A percentile compares a stretch with the other conserved stretches of the same genome.
Evolutionary conservation across 805 yeast genomes (phyloP).

Genomic region (Cyberlindnera saturnus): DNA sequence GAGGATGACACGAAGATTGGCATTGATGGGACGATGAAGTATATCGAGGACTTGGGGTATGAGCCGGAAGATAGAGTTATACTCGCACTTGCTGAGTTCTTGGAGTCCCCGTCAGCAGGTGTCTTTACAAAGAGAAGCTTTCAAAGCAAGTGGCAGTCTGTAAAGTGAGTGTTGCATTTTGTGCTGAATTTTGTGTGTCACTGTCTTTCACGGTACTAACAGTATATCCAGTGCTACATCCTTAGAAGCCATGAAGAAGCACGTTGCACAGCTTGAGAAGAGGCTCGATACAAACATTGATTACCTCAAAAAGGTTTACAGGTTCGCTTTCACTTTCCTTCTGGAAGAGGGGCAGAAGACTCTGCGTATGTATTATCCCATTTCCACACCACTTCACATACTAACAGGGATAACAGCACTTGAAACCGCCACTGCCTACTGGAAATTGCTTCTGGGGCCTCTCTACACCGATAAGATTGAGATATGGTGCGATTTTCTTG

Average conservation of each 20-base stretch:
- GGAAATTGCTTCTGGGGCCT: slow-evolving; percentile 57
- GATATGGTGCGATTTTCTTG: slow-evolving; percentile 56
- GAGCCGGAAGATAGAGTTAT: slow-evolving; percentile 72
- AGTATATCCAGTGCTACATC: slow-evolving; percentile 12
- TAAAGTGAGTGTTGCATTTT: slow-evolving; percentile 2
- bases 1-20: slow-evolving; percentile 40
- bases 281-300: slow-evolving; percentile 30
- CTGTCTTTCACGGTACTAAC: not conserved
- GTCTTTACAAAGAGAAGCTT: slow-evolving; percentile 46
- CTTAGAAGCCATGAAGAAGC: slow-evolving; percentile 41
- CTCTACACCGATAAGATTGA: slow-evolving; percentile 30
- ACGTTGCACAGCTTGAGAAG: slow-evolving; percentile 27
- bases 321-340: slow-evolving; percentile 62
- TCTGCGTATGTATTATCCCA: slow-evolving; percentile 26
- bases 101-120: slow-evolving; percentile 65
- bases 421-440: slow-evolving; percentile 67
- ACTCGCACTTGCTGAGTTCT: slow-evolving; percentile 61
- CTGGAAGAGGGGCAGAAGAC: slow-evolving; percentile 55
- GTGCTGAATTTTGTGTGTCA: not conserved
- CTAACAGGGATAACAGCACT: slow-evolving; percentile 16
- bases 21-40: slow-evolving; percentile 70
- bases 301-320: slow-evolving; percentile 56
- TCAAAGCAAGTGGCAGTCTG: slow-evolving; percentile 49
- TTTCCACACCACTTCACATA: not conserved
- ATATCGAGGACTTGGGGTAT: slow-evolving; percentile 59